Base-by-base conservation (phyloP, 1,139 yeast genomes). In the Yamadazyma membranifaciens region DNA sequence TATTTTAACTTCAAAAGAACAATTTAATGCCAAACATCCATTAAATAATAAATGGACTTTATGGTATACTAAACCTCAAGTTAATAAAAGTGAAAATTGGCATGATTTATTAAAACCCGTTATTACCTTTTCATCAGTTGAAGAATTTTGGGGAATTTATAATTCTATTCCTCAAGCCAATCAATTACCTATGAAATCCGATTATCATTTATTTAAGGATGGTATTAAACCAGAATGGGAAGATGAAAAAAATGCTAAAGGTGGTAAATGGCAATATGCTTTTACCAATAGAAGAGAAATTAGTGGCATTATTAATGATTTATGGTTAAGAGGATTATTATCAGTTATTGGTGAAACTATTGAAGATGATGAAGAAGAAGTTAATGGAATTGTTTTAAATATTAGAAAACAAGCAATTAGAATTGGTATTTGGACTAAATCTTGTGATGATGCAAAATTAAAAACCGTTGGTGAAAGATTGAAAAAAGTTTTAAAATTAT, bases 151-250 rank as follows among this genome's bases (percentile, higher is more conserved):
- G 99, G 99, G 98, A 22, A 86, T 91, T 51, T 87, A 82, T 74
- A 92, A 92, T 68, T 86, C 95, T 40, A 84, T 92, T 55, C 98
- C 98, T 50, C 83, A 82, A 56, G 96, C 96, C 42, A 80, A 83
- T 52, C 96, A 89, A 62, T 78, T 92, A 60, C 98, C 98, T 50
- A 65, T 84, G 56, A 87, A 85, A 67, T 87, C 97, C 11, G 98
- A 94, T 66, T 92, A 92, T 70, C 96, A 94, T 63, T 80, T 92
- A 60, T 92, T 94, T 75, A 87, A 92, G 69, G 87, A 86, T 61
- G 96, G 92, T 42, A 82, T 94, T 56, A 86, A 89, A 65, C 99
- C 98, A 43, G 98, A 92, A 73, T 92, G 99, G 99, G 99, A 92
- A 75, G 98, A 92, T 67, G 75, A 71, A 42, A 78, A 81, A 53